phyloP scores from a whole-genome alignment of 495 filamentous ascomycete genomes.

The Penicillium cataractarum region DNA sequence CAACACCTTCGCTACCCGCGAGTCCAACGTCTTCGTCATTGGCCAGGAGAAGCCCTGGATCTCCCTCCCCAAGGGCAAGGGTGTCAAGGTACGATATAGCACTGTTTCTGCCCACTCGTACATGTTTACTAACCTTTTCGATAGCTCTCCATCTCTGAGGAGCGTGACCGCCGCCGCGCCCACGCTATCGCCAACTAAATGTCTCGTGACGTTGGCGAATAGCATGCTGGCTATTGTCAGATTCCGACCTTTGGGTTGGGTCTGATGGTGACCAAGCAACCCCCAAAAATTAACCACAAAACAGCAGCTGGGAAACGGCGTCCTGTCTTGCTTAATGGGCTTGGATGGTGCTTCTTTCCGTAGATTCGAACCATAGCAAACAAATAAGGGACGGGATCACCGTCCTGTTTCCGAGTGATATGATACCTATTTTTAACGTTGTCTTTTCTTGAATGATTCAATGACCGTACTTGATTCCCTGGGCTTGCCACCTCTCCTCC shows the following conservation, averaged over 20 bases:
- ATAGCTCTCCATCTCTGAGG: slow-evolving; percentile 92
- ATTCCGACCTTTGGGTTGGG: background rate
- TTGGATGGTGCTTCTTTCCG: slow-evolving; percentile 44
- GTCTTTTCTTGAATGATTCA: slow-evolving; percentile 36
- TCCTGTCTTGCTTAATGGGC: slow-evolving; percentile 49
- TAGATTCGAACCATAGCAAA: slow-evolving; percentile 43
- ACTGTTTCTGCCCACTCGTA: background rate
- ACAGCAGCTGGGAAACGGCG: slow-evolving; percentile 41
- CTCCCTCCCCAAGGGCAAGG: slow-evolving; percentile 98
- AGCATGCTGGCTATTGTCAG: slow-evolving; percentile 21
- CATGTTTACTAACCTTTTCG: slow-evolving; percentile 17
- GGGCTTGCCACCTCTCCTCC: slow-evolving; percentile 1
- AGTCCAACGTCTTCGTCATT: slow-evolving; percentile 98
- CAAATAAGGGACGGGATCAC: slow-evolving; percentile 32
- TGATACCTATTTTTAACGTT: slow-evolving; percentile 44
- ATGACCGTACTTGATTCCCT: slow-evolving; percentile 31
- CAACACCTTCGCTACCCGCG: slow-evolving; percentile 98
- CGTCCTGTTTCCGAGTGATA: slow-evolving; percentile 40
- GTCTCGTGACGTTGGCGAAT: slow-evolving; percentile 36
- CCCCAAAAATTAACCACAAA: slow-evolving; percentile 30
- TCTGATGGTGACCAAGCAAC: slow-evolving; percentile 19
- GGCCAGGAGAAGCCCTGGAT: slow-evolving; percentile 98
- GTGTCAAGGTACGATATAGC: slow-evolving; percentile 75
- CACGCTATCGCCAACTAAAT: slow-evolving; percentile 68
- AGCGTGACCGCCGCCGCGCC: slow-evolving; percentile 93